phyloP scores from a whole-genome alignment of 2,329 filamentous ascomycete species.

The Ophiostoma ips region DNA sequence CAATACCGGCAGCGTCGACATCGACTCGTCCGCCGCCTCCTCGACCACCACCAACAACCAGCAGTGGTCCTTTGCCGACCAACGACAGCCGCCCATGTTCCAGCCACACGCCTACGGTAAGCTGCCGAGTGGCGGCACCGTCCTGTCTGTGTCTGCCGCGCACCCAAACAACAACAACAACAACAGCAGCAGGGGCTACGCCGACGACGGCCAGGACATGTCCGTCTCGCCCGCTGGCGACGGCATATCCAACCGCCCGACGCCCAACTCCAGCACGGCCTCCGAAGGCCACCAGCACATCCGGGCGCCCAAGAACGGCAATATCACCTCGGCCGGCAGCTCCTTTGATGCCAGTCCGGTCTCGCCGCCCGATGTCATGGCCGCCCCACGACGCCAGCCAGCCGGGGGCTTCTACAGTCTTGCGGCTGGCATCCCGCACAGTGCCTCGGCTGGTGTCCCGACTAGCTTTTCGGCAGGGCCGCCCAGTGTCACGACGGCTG shows the following conservation, averaged over 20 bases:
- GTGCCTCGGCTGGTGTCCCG: conserved; percentile 11
- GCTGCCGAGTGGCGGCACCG: too few relatives aligned
- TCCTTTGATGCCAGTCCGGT: conserved; percentile 41
- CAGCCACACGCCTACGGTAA: conserved; percentile 15
- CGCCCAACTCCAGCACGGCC: conserved; percentile 42
- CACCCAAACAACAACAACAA: conserved; percentile 11
- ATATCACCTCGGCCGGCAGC: conserved; percentile 18
- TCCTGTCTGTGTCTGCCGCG: conserved; percentile 11
- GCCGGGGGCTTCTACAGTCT: conserved; percentile 25
- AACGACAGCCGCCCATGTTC: conserved; percentile 24
- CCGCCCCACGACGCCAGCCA: conserved; percentile 7
- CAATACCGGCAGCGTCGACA: too few relatives aligned
- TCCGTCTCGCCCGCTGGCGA: conserved; percentile 37
- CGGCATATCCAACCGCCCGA: conserved; percentile 38
- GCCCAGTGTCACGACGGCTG: conserved; percentile 1
- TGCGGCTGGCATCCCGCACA: too few relatives aligned
- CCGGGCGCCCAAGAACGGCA: conserved; percentile 11
- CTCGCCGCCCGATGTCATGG: conserved; percentile 18
- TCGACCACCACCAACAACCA: not conserved
- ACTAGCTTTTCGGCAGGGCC: conserved; percentile 16
- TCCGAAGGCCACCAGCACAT: conserved; percentile 27
- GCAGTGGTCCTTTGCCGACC: conserved; percentile 24
- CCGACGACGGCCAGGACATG: conserved; percentile 29
- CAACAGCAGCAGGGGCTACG: conserved; percentile 22
- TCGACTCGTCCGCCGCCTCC: too few relatives aligned